These are phyloP conservation scores for Populus hybrid DNA, from an alignment of 441 rosid genomes.

Conservation along the genomic window DNA sequence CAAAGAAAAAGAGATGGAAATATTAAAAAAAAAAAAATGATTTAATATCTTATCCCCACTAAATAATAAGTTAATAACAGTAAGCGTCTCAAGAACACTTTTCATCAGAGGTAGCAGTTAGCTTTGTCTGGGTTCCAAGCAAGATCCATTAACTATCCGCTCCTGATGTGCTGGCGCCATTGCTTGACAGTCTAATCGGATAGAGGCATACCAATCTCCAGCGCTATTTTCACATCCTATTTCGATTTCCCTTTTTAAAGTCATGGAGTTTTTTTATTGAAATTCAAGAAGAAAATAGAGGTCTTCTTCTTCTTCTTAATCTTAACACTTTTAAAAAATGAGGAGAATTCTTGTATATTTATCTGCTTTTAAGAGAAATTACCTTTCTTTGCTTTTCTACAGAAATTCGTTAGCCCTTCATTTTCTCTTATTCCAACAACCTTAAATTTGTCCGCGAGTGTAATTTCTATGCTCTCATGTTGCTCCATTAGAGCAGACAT, in stretches of 20 bases:
- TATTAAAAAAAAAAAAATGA: too few species aligned
- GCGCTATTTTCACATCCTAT: neutral
- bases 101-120: too few species aligned
- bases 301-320: neutral
- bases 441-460: neutral
- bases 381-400: neutral
- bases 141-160: neutral
- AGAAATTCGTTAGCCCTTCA: neutral
- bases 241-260: neutral
- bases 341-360: conserved; percentile 13
- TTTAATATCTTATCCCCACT: too few species aligned
- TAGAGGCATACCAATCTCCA: neutral
- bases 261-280: neutral
- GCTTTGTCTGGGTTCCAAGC: neutral
- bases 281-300: neutral
- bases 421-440: neutral
- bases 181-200: neutral
- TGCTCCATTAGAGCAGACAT: conserved; percentile 17
- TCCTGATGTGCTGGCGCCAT: neutral
- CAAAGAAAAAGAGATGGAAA: too few species aligned
- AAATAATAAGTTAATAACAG: too few species aligned
- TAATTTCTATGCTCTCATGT: conserved; percentile 2
- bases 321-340: neutral
- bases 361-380: neutral
- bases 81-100: too few species aligned